Conservation (phyloP, 1,139 yeast genomes). For the Zygosaccharomyces sapae region DNA sequence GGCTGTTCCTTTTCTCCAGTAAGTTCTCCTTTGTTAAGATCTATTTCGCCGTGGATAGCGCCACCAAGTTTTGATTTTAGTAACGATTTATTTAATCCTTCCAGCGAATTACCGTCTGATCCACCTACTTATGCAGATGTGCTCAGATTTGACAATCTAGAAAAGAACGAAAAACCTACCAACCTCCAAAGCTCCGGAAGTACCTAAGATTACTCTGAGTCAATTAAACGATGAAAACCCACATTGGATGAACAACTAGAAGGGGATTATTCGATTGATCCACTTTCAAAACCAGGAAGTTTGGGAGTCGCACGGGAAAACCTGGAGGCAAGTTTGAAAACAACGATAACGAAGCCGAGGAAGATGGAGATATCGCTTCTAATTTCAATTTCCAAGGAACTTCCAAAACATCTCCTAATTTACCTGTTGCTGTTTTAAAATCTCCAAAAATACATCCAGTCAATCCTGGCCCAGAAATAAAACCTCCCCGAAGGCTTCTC, state of each 20-base stretch:
- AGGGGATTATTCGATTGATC: neutral
- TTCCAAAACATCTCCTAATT: conserved; percentile 27
- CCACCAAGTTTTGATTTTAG: conserved; percentile 30
- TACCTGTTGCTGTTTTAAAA: conserved; percentile 37
- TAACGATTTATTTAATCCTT: conserved; percentile 14
- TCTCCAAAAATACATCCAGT: conserved; percentile 25
- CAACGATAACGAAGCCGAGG: conserved; percentile 17
- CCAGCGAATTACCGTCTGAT: conserved; percentile 34
- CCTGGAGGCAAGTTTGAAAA: conserved; percentile 5
- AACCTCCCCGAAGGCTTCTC: conserved; percentile 8
- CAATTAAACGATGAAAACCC: conserved; percentile 21
- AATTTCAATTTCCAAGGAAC: conserved; percentile 35
- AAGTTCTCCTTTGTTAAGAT: conserved; percentile 29
- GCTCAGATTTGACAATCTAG: conserved; percentile 23
- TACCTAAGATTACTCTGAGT: conserved; percentile 25
- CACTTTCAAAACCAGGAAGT: neutral
- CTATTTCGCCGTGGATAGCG: conserved; percentile 13
- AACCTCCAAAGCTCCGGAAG: conserved; percentile 3
- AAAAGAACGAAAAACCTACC: conserved; percentile 1
- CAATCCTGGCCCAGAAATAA: conserved; percentile 10
- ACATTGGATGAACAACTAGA: neutral
- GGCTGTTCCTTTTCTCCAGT: conserved; percentile 53
- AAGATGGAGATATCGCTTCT: conserved; percentile 37
- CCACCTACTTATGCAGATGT: conserved; percentile 40
- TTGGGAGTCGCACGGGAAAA: conserved; percentile 2